Evolutionary conservation across 2,329 filamentous ascomycete species (phyloP).

Genomic region (Berkeleyomyces rouxiae): DNA sequence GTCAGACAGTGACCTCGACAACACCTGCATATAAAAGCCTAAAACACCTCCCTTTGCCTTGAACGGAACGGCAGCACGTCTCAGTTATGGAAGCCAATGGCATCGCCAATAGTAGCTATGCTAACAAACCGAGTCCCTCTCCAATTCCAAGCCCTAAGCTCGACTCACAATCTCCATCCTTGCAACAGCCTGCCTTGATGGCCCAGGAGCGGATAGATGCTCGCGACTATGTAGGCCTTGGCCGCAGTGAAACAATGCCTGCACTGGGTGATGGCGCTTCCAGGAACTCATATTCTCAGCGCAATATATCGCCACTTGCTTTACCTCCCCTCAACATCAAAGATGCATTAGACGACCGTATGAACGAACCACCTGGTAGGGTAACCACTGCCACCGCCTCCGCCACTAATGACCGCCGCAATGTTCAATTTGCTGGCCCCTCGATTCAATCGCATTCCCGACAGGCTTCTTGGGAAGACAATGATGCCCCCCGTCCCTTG

Average conservation of each 20-base stretch:
- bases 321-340: slow-evolving; percentile 10
- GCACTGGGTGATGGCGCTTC: not conserved
- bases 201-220: slow-evolving; percentile 4
- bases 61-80: not conserved
- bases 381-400: not conserved
- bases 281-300: slow-evolving; percentile 2
- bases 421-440: slow-evolving; percentile 60
- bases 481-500: slow-evolving; percentile 41
- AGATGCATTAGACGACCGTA: not conserved
- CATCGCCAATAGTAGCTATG: not conserved
- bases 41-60: too few species aligned
- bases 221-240: not conserved
- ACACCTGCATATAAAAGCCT: too few species aligned
- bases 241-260: not conserved
- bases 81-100: not conserved
- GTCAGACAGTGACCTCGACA: too few species aligned
- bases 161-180: not conserved
- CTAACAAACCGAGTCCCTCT: not conserved
- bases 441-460: slow-evolving; percentile 36
- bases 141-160: not conserved
- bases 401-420: slow-evolving; percentile 27
- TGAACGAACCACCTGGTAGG: not conserved
- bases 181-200: not conserved
- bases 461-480: slow-evolving; percentile 50
- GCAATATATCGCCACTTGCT: slow-evolving; percentile 6